phyloP scores from a whole-genome alignment of 352 stramenopile genomes.

The Saprolegnia diclina region DNA sequence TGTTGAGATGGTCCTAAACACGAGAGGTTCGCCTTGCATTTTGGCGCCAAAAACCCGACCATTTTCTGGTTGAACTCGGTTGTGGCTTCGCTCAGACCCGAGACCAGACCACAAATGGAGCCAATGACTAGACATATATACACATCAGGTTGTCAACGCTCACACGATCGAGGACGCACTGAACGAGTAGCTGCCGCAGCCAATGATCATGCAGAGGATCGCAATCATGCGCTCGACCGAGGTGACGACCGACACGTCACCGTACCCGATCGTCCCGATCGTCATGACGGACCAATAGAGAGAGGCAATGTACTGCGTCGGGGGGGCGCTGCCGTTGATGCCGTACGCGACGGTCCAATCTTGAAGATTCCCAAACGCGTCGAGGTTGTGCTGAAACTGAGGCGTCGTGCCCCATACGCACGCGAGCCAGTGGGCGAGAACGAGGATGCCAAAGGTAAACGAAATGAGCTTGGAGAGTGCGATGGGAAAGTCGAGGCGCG shows the following conservation, averaged over 20 bases:
- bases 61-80: constrained; percentile 27
- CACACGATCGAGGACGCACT: not conserved
- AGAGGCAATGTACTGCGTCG: constrained; percentile 72
- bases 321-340: constrained; percentile 34
- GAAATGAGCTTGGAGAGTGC: constrained; percentile 67
- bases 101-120: constrained; percentile 22
- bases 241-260: constrained; percentile 73
- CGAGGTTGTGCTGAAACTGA: constrained; percentile 36
- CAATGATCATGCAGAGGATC: constrained; percentile 71
- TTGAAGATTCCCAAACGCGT: constrained; percentile 48
- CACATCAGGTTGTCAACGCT: not conserved
- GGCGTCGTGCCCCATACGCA: constrained; percentile 84
- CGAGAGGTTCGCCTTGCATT: no score
- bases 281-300: constrained; percentile 84
- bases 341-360: constrained; percentile 43
- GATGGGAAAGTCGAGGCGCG: constrained; percentile 69
- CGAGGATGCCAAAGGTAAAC: constrained; percentile 51
- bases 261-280: constrained; percentile 84
- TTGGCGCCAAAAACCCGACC: not conserved
- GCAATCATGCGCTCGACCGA: constrained; percentile 63
- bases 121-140: constrained; percentile 18
- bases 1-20: constrained; percentile 27
- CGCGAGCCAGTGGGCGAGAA: constrained; percentile 59
- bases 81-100: constrained; percentile 23
- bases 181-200: constrained; percentile 27